These are phyloP conservation scores for Lineolata rhizophorae DNA, from an alignment of 495 filamentous ascomycete genomes.

Conservation along the genomic window DNA sequence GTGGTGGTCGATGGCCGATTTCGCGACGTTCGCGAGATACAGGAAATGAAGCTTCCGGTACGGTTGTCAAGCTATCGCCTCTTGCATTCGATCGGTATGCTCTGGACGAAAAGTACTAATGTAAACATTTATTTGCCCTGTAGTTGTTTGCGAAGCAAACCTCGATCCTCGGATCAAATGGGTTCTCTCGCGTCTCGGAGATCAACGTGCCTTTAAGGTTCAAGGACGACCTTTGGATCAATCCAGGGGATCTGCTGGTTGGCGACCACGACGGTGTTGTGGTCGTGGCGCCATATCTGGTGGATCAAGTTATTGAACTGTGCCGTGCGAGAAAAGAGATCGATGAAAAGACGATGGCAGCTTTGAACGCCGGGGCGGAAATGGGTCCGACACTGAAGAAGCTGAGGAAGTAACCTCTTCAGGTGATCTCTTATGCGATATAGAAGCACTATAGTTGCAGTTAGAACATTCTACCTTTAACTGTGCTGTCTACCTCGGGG, in stretches of 20 bases:
- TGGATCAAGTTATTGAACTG: not conserved
- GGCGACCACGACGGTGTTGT: not conserved
- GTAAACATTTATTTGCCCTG: no score
- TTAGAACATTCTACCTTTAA: no score
- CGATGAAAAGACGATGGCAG: not conserved
- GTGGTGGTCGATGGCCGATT: not conserved
- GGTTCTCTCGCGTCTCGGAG: not conserved
- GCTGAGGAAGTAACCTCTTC: not conserved
- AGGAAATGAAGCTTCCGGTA: not conserved
- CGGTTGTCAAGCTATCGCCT: no score
- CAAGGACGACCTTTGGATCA: not conserved
- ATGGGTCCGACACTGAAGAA: not conserved
- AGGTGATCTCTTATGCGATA: no score
- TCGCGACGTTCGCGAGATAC: not conserved
- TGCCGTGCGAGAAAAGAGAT: not conserved
- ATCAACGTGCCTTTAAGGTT: not conserved
- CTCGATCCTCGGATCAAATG: not conserved
- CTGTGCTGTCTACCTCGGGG: no score
- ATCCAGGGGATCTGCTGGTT: not conserved
- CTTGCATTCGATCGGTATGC: no score
- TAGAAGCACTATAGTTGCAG: no score
- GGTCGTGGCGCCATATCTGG: not conserved
- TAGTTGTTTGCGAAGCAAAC: not conserved
- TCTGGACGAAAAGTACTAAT: no score
- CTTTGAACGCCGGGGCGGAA: not conserved